Base-by-base conservation (phyloP, 1,284 basidiomycete genomes). In the Phaffia rhodozyma region DNA sequence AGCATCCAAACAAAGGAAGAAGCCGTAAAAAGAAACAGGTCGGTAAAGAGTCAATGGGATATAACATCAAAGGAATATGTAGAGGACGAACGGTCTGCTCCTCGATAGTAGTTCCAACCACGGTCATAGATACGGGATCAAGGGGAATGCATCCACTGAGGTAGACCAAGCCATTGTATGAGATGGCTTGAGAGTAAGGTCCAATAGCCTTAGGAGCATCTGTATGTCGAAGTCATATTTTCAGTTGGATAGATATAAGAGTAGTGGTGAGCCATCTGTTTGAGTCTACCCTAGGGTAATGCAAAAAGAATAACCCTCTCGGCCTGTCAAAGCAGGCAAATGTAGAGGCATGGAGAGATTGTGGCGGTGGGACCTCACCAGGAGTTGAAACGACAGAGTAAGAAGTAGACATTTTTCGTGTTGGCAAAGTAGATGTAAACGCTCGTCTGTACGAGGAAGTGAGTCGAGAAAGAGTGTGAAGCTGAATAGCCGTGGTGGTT, bases 131-230 rank as follows among this genome's bases (percentile, higher is more conserved):
- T 51, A 79, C 72, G 13, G 92, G 89, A 72, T 88, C 83, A 66
- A 97, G 80, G 1, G 91, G 88, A 71, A 97, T 89, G 72, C 86
- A 89, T 61, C 94, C 94, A 6, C 90, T 94, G 57, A 85, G 81
- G 78, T 93, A 97, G 69, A 96, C 83, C 63, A 92, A 81, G 69
- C 89, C 84, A 66, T 89, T 89, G 68, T 84, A 82, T 72, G 87
- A 88, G 76, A 92, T 83, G 11, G 87, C 91, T 69, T 77, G 76
- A 67, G 85, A 86, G 78, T 94, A 96, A 30, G 91, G 91, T 1
- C 91, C 91, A 68, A 94, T 86, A 20, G 91, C 90, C 29, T 84
- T 81, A 1, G 91, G 86, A 4, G 91, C 90, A 72, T 83, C 89
- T 91, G 67, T 16, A 1, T 49, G 29, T 13, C 21, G 11, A 27